Evolutionary conservation across 768 basidiomycete genomes (phyloP), one percentile per base, ranked within the genome.

Genomic region (Melanogaster broomeanus): DNA sequence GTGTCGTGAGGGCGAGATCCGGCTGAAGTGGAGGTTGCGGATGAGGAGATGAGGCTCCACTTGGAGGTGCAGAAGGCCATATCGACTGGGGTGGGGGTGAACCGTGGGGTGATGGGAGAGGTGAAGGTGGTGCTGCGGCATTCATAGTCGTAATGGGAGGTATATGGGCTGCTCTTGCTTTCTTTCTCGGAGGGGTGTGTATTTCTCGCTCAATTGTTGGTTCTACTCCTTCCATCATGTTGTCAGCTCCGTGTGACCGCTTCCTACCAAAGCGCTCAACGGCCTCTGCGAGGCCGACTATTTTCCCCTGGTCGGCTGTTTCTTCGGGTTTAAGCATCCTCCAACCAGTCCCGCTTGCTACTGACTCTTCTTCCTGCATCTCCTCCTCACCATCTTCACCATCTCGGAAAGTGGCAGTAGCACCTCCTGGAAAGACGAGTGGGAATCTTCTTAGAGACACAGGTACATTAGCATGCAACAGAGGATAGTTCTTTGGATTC

Each of bases 21-120:
- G 91, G 88, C 64, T 92, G 89, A 30, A 93, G 66, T 2, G 90
- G 90, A 11, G 83, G 78, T 59, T 82, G 83, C 3, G 80, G 80
- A 53, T 80, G 72, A 2, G 88, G 87, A 22, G 89, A 87, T 33
- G 87, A 84, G 21, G 83, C 80, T 2, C 85, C 86, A 60, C 86
- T 88, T n/a, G 89, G 86, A 13, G 88, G 85, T 11, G 87, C 86
- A 9, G 88, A 89, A 18, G 88, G 87, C 88, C 87, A 91, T 46
- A 87, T 83, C 45, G 74, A 73, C 63, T 87, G 82, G 19, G 87
- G 87, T 5, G 85, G 80, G 4, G 90, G 90, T 13, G 91, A 92
- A 22, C 89, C 90, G 69, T 86, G 87, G 18, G 90, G 90, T 11
- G 90, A 93, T 12, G 90, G 90, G 34, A 93, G 71, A 44, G 90